Conservation (phyloP, 352 stramenopile species). For the Phytophthora melonis region DNA sequence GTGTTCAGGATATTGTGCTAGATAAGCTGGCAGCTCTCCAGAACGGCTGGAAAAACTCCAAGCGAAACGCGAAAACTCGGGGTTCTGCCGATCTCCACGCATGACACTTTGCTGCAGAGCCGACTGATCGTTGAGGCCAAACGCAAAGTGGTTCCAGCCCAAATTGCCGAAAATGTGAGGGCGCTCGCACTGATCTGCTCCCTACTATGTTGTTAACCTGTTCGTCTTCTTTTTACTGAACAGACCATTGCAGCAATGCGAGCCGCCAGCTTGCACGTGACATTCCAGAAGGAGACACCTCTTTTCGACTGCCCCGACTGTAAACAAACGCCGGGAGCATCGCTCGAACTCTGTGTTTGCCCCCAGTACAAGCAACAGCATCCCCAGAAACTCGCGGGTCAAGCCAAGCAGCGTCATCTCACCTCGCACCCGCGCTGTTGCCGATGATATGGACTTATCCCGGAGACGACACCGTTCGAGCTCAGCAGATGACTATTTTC, state of each 20-base stretch:
- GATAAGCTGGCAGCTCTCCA: slow-evolving; percentile 51
- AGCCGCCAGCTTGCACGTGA: slow-evolving; percentile 40
- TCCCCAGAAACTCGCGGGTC: slow-evolving; percentile 9
- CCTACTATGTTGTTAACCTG: too few species aligned
- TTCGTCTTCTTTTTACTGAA: background rate
- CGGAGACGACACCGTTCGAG: slow-evolving; percentile 6
- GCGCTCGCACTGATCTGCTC: background rate
- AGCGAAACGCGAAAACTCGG: slow-evolving; percentile 48
- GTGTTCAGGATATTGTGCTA: slow-evolving; percentile 52
- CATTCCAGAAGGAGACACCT: background rate
- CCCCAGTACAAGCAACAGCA: background rate
- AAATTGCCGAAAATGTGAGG: slow-evolving; percentile 57
- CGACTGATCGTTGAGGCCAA: slow-evolving; percentile 75
- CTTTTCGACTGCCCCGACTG: background rate
- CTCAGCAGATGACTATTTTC: slow-evolving; percentile 1
- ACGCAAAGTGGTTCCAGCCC: slow-evolving; percentile 53
- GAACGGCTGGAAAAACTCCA: slow-evolving; percentile 54
- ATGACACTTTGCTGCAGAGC: slow-evolving; percentile 59
- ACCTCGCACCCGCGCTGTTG: slow-evolving; percentile 26
- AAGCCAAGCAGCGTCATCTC: slow-evolving; percentile 41
- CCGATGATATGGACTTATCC: slow-evolving; percentile 15
- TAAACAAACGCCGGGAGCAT: slow-evolving; percentile 10
- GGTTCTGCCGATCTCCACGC: slow-evolving; percentile 56
- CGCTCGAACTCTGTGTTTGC: slow-evolving; percentile 20
- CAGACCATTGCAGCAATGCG: slow-evolving; percentile 64